Evolutionary conservation across 176 grass and related monocot genomes (phyloP), one percentile per base, ranked within the genome.

Genomic region (Echinochloa phyllopogon): DNA sequence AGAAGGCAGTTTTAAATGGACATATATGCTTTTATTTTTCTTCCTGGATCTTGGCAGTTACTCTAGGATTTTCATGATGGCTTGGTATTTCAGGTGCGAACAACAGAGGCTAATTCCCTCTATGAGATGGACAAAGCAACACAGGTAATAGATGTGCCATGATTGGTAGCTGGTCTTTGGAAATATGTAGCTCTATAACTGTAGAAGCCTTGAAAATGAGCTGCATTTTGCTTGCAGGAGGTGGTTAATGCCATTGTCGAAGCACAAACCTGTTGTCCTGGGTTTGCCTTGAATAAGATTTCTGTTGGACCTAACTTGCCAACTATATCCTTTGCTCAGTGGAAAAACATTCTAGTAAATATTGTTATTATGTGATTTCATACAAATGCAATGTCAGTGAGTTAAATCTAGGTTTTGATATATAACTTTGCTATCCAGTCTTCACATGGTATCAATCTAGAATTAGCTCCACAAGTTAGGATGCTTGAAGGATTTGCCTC

Each of bases 111-210:
- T 53, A 98, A 98, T 89, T 93, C 92, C 27, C 88, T 98, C 3
- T 98, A 98, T 41, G 95, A 91, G 81, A 93, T 98, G 92, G 91
- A 98, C 84, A 94, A 86, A 74, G 95, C 92, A 75, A 98, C 95
- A 79, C 92, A 98, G 92, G 92, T 95, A 86, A 72, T 64, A 52
- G 3, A 24, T 53, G 47, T 62, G 52, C 55, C 18, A 66, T 72
- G 18, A 24, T 57, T 57, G 16, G 16, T 47, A 75, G n/a, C 9
- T 78, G 20, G 45, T 69, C 47, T 74, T 74, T 37, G 13, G 50
- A 85, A 80, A 73, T 78, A 15, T 73, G 12, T 3, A 14, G 8
- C 39, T 25, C 3, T 69, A 57, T 42, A 23, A 45, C 72, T 13
- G 1, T 18, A 49, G 13, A 21, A 69, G 55, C 65, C 43, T 72